These are phyloP conservation scores for Irpex lacteus DNA, from an alignment of 1,284 basidiomycete species.

Conservation along the genomic window DNA sequence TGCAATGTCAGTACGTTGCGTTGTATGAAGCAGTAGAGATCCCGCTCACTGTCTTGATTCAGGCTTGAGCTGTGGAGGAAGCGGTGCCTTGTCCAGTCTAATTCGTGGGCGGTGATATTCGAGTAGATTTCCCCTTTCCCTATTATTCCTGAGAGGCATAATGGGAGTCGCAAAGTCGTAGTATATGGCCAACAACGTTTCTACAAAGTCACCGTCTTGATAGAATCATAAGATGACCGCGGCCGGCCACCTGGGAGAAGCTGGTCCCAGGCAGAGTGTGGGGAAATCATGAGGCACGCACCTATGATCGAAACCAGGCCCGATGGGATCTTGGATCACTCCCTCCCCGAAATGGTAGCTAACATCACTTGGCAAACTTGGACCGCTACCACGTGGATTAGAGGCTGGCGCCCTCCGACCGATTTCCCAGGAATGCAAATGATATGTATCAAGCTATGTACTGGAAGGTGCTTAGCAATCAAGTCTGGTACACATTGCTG, in stretches of 20 bases:
- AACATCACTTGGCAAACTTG: background rate
- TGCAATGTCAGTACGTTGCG: background rate
- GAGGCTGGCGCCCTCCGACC: no score
- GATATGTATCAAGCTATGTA: no score
- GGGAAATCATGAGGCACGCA: background rate
- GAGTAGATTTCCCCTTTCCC: slow-evolving; percentile 4
- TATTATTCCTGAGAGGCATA: background rate
- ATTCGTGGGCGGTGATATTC: slow-evolving; percentile 15
- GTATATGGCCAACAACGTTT: no score
- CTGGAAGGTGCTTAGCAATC: no score
- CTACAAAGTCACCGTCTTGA: no score
- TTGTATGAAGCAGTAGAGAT: background rate
- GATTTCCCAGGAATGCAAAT: no score
- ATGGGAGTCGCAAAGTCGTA: no score
- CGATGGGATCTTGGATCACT: background rate
- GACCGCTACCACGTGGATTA: background rate
- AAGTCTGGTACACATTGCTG: no score
- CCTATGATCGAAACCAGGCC: background rate
- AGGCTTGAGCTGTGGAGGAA: slow-evolving; percentile 12
- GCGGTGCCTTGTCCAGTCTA: slow-evolving; percentile 7
- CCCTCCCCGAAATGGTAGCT: background rate
- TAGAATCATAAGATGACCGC: background rate
- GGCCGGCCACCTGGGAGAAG: background rate
- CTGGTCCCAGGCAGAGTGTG: background rate
- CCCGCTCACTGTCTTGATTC: slow-evolving; percentile 14